Evolutionary conservation across 1,284 basidiomycete species (phyloP).

Genomic region (Apiotrichum veenhuisii): DNA sequence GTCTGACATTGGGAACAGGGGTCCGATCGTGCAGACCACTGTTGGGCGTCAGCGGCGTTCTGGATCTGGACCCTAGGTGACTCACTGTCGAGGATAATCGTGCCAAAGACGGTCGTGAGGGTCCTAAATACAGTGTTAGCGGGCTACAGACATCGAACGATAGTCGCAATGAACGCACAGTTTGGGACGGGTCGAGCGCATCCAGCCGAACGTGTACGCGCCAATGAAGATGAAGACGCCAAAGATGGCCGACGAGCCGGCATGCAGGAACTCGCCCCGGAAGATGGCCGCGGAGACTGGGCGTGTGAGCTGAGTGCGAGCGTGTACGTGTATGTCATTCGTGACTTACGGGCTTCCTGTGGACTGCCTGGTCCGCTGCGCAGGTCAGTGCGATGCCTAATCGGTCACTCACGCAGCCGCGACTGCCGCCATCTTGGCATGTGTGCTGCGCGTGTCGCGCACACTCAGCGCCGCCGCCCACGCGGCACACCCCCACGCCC

Average conservation of each 20-base stretch:
- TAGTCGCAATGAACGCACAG: constrained; percentile 42
- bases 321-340: background rate
- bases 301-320: too few species aligned
- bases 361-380: too few species aligned
- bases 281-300: constrained; percentile 56
- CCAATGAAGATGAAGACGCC: constrained; percentile 69
- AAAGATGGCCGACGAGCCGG: constrained; percentile 56
- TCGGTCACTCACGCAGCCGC: too few species aligned
- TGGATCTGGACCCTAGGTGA: background rate
- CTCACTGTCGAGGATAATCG: constrained; percentile 41
- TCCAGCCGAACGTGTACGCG: constrained; percentile 58
- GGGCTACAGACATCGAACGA: too few species aligned
- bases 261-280: constrained; percentile 64
- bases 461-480: too few species aligned
- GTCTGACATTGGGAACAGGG: constrained; percentile 63
- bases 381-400: too few species aligned
- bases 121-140: constrained; percentile 27
- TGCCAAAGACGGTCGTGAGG: constrained; percentile 58
- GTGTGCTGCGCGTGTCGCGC: too few species aligned
- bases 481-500: too few species aligned
- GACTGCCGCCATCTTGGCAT: too few species aligned
- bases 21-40: constrained; percentile 56
- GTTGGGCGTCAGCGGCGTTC: constrained; percentile 28
- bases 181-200: constrained; percentile 62
- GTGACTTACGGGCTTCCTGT: background rate